These are phyloP conservation scores for Fusarium tricinctum DNA, from an alignment of 2,329 filamentous ascomycete genomes.

Conservation along the genomic window DNA sequence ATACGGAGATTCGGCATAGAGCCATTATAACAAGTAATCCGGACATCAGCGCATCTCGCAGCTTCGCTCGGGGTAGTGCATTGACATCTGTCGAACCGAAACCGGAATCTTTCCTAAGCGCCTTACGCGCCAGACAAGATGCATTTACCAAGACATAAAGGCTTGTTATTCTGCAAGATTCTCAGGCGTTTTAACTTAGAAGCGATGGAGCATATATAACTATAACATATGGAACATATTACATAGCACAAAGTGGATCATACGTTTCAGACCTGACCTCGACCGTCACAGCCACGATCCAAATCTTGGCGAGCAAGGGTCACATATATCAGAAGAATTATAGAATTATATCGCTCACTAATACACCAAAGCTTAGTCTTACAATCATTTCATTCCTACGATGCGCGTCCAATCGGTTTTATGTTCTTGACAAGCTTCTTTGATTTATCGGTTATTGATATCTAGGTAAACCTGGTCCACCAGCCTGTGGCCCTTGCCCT, in stretches of 20 bases:
- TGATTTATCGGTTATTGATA: conserved; percentile 25
- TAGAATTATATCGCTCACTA: background rate
- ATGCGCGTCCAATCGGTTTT: too few relatives aligned
- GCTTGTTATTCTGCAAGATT: too few relatives aligned
- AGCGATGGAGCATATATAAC: background rate
- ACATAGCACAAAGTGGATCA: background rate
- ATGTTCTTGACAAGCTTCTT: background rate
- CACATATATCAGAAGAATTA: background rate
- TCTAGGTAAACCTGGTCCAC: conserved; percentile 14
- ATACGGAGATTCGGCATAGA: background rate
- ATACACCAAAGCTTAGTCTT: background rate
- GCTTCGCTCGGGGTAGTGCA: too few relatives aligned
- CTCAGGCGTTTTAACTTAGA: too few relatives aligned
- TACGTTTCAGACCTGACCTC: background rate
- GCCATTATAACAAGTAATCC: background rate
- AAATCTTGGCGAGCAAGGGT: background rate
- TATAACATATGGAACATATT: background rate
- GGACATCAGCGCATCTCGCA: background rate
- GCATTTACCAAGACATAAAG: too few relatives aligned
- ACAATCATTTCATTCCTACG: background rate
- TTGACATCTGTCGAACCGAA: too few relatives aligned
- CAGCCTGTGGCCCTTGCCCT: conserved; percentile 16
- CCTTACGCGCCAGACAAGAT: too few relatives aligned
- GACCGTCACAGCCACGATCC: background rate
- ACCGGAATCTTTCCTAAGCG: too few relatives aligned